Evolutionary conservation across 1,284 basidiomycete genomes (phyloP), one percentile per base, ranked within the genome.

Genomic region (Fistulina hepatica): DNA sequence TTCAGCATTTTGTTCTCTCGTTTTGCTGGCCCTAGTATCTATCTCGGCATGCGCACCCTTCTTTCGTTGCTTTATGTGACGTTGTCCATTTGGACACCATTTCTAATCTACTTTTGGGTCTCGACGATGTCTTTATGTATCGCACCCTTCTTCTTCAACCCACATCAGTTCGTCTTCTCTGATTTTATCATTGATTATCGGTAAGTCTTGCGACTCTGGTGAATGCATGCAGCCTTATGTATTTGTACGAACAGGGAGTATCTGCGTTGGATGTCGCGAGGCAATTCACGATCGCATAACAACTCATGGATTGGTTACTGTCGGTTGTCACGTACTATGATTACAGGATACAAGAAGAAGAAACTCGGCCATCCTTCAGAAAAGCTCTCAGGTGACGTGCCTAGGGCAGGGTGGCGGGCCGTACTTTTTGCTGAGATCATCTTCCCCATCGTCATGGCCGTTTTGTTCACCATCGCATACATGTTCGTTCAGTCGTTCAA

Each of bases 291-390:
- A 16, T 88, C 89, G n/a, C 92, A 95, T 61, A 85, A 76, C 54
- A 97, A 94, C 61, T 94, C 91, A 4, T 97, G 92, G 92, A 93
- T 95, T 47, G 92, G 92, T 0, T 97, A 95, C 62, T 97, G 92
- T 58, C 84, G 92, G 42, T 66, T 97, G 40, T 90, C 89, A 22
- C 75, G 92, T 43, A 97, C 92, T 8, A 83, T 90, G 73, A 92
- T 97, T 55, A 97, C 92, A 31, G 92, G 92, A 24, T 95, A 91
- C 77, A 97, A 95, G 74, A 89, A 88, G 67, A 94, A 97, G 73
- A 78, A 79, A 51, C 73, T 97, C 2, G 92, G 92, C 10, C 81
- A 90, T 50, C 92, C 92, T 5, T 94, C 91, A 1, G 92, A 95
- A 61, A 94, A 94, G 60, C 69, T 95, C 20, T 91, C 90, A 11